A percentile compares a stretch with the other conserved stretches of the same genome.
These are phyloP conservation scores for Odonthalia washingtoniensis DNA, from an alignment of 31 red algal genomes.

Conservation along the genomic window DNA sequence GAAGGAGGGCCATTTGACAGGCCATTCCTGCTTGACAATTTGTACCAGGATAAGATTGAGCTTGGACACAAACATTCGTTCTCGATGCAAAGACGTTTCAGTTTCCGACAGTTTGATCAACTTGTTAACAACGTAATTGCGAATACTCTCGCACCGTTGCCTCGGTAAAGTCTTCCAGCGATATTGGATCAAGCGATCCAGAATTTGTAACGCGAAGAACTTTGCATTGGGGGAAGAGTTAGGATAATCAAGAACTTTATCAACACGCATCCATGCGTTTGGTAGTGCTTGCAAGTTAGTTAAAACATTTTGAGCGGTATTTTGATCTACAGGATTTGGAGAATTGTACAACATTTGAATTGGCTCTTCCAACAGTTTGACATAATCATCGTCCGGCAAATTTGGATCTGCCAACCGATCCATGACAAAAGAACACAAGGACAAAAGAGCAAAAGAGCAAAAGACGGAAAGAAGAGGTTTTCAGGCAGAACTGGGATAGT, in stretches of 20 bases:
- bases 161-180: constrained; percentile 94
- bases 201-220: constrained; percentile 94
- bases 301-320: constrained; percentile 76
- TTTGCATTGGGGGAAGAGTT: constrained; percentile 70
- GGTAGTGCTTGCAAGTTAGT: constrained; percentile 83
- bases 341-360: constrained; percentile 78
- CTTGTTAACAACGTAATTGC: constrained; percentile 92
- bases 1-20: constrained; percentile 87
- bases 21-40: constrained; percentile 98
- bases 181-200: constrained; percentile 91
- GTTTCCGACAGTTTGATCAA: constrained; percentile 83
- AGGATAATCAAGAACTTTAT: constrained; percentile 88
- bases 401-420: constrained; percentile 80
- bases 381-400: constrained; percentile 90
- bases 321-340: constrained; percentile 62
- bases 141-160: constrained; percentile 79
- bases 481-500: no score
- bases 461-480: no score
- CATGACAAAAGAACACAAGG: no score
- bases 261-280: constrained; percentile 90
- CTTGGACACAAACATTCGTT: constrained; percentile 88
- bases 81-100: constrained; percentile 61
- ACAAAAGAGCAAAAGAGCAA: no score
- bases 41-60: constrained; percentile 94
- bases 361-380: constrained; percentile 79